Base-by-base conservation (phyloP, 148 eudicot species). In the Rhododendron williamsianum region DNA sequence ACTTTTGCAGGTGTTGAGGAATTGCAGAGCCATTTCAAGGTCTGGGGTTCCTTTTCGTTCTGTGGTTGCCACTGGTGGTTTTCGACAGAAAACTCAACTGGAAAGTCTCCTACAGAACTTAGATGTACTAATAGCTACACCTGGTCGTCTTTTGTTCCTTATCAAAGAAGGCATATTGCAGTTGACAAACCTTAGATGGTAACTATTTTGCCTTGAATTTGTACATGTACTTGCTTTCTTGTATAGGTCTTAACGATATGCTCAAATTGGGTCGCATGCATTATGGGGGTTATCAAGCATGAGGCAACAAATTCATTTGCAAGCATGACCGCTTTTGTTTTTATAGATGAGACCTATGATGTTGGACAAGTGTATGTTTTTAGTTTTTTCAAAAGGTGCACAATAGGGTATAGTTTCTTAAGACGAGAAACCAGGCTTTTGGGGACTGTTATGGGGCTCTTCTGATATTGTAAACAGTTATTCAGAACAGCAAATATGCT, bases 1-100 rank as follows among this genome's bases (percentile, higher is more conserved):
- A 86, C 85, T 82, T 84, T 65, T 86, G 87, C 92, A 97, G 99
- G 98, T 97, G 83, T 88, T 95, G 78, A 90, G 88, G 83, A 92
- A 91, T 87, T 97, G 99, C 82, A 89, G 99, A 76, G 92, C 93
- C 86, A 86, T 97, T 81, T 97, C 99, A 86, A 97, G 91, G 84
- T 85, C 82, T 81, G 99, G 99, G 84, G 91, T 95, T 85, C 99
- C 98, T 46, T 94, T 97, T 89, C 95, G 98, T 74, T 97, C 99
- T 81, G 93, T 95, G 93, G 95, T 97, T 82, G 98, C 94, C 16
- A 97, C 99, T 63, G 99, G 99, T 83, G 99, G 98, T 80, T 97
- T 97, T 82, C 91, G 94, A 80, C 99, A 95, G 89, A 89, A 76
- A 88, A 97, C 99, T 69, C 99, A 97, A 89, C 82, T 93, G 88